Percentiles rank a stretch among this genome's conserved stretches.
Conservation (phyloP, 2,329 filamentous ascomycete species). For the Fonsecaea erecta region DNA sequence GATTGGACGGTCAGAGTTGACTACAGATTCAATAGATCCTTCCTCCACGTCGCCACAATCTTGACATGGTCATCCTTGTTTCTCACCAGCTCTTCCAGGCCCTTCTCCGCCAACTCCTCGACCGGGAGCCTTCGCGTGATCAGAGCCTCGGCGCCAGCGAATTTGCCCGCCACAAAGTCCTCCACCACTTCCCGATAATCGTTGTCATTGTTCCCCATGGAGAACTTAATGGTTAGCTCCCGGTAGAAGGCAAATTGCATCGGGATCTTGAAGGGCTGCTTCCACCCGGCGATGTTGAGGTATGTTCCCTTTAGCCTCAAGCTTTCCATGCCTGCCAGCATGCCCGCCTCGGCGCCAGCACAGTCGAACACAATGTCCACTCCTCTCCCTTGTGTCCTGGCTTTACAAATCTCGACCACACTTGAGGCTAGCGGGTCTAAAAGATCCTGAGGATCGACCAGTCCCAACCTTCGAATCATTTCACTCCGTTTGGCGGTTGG, state of each 20-base stretch:
- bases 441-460: slow-evolving; percentile 56
- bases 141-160: slow-evolving; percentile 9
- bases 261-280: slow-evolving; percentile 48
- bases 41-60: slow-evolving; percentile 8
- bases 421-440: slow-evolving; percentile 54
- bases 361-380: slow-evolving; percentile 59
- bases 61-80: slow-evolving; percentile 13
- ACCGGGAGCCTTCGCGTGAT: slow-evolving; percentile 6
- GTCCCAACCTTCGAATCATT: slow-evolving; percentile 48
- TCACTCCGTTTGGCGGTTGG: slow-evolving; percentile 51
- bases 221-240: slow-evolving; percentile 6
- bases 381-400: slow-evolving; percentile 47
- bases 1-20: neutral
- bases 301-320: slow-evolving; percentile 56
- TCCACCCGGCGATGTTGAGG: slow-evolving; percentile 61
- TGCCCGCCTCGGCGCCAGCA: slow-evolving; percentile 57
- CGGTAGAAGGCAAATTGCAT: neutral
- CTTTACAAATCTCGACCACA: slow-evolving; percentile 45
- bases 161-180: slow-evolving; percentile 9
- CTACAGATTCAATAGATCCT: neutral
- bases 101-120: slow-evolving; percentile 6
- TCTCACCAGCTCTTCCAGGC: slow-evolving; percentile 9
- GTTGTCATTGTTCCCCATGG: slow-evolving; percentile 9
- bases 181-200: slow-evolving; percentile 15
- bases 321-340: slow-evolving; percentile 55